Conservation (phyloP, 306 rosid genomes). For the Cyclanthera cordifolia region DNA sequence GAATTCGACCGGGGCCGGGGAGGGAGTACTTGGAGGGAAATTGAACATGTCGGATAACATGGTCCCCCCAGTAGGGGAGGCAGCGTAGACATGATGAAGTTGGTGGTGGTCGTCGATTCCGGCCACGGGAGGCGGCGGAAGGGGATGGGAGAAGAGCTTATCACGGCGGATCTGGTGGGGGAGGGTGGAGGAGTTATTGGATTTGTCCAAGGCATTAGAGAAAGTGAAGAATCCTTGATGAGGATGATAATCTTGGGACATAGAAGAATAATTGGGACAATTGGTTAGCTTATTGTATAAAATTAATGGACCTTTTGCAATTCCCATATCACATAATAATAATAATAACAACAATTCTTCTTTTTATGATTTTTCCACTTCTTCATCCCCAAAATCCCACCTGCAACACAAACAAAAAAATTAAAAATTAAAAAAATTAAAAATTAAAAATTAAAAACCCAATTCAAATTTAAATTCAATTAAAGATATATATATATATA, state of each 20-base stretch:
- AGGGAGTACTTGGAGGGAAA: not conserved
- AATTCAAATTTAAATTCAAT: not conserved
- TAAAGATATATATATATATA: not conserved
- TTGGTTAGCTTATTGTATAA: conserved; percentile 12
- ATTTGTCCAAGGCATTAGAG: conserved; percentile 77
- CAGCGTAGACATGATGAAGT: conserved; percentile 2
- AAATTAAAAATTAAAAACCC: not conserved
- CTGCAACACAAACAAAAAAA: not conserved
- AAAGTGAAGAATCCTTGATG: conserved; percentile 54
- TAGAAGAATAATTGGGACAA: conserved; percentile 43
- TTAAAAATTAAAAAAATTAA: too few species aligned
- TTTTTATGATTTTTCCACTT: conserved; percentile 11
- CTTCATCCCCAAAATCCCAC: conserved; percentile 5
- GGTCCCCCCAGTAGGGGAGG: not conserved
- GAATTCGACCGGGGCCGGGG: not conserved
- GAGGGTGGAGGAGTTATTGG: not conserved
- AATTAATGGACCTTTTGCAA: conserved; percentile 29
- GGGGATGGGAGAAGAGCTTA: not conserved
- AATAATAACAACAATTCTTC: not conserved
- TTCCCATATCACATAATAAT: conserved; percentile 40
- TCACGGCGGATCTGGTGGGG: conserved; percentile 9
- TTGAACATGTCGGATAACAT: conserved; percentile 13
- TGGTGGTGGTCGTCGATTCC: not conserved
- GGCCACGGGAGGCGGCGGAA: not conserved
- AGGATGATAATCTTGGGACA: conserved; percentile 83